phyloP scores from a whole-genome alignment of 768 basidiomycete species.

The Coprinellus aureogranulatus region DNA sequence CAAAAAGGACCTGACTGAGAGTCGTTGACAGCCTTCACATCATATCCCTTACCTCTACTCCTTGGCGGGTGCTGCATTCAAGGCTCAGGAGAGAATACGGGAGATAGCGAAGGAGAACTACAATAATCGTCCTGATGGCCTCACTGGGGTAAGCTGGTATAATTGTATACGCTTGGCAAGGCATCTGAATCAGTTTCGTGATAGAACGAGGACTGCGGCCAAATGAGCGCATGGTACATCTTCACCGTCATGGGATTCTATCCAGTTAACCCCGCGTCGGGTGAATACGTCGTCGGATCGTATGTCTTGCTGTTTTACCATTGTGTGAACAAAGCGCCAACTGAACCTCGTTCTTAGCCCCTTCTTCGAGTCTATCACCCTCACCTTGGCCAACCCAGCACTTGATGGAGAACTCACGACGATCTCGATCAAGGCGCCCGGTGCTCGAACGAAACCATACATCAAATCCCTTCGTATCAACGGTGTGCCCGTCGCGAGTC shows the following conservation, averaged over 20 bases:
- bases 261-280: conserved; percentile 78
- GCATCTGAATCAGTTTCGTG: not conserved
- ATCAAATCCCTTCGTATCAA: conserved; percentile 60
- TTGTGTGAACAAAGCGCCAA: not conserved
- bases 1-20: too few relatives aligned
- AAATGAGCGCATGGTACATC: conserved; percentile 89
- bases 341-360: conserved; percentile 31
- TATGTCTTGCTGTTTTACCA: conserved; percentile 27
- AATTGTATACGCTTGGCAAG: too few relatives aligned
- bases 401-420: conserved; percentile 19
- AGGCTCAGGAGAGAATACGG: conserved; percentile 68
- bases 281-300: conserved; percentile 75
- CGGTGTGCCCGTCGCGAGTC: conserved; percentile 38
- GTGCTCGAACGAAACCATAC: conserved; percentile 59
- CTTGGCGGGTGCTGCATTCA: conserved; percentile 66
- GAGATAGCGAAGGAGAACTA: conserved; percentile 64
- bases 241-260: conserved; percentile 84
- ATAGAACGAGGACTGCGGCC: conserved; percentile 89
- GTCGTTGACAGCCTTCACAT: conserved; percentile 68
- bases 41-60: conserved; percentile 84
- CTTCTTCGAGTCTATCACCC: conserved; percentile 50
- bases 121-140: conserved; percentile 62
- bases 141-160: conserved; percentile 69
- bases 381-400: conserved; percentile 47
- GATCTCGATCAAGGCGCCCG: conserved; percentile 53